These are phyloP conservation scores for Breynia disticha DNA, from an alignment of 441 rosid species.

Conservation along the genomic window DNA sequence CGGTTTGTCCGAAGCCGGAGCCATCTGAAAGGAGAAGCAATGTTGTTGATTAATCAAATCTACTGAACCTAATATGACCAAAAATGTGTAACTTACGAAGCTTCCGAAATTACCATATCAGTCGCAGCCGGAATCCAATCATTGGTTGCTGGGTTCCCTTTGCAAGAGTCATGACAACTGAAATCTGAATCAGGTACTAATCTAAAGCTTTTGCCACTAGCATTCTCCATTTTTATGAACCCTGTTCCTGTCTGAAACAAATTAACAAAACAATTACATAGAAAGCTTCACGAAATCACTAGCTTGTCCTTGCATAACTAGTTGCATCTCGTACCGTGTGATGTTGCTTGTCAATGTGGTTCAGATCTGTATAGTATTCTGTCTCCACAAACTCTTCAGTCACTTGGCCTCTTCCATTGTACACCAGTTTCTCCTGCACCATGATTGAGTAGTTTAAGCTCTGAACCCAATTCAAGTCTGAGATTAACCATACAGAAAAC, in stretches of 20 bases:
- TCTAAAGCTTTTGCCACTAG: constrained; percentile 22
- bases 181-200: constrained; percentile 21
- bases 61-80: too few species aligned
- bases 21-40: constrained; percentile 23
- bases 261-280: neutral
- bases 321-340: constrained; percentile 35
- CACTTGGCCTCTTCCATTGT: constrained; percentile 21
- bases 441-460: neutral
- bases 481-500: too few species aligned
- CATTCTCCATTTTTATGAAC: constrained; percentile 37
- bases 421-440: constrained; percentile 28
- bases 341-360: constrained; percentile 47
- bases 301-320: too few species aligned
- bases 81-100: too few species aligned
- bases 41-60: too few species aligned
- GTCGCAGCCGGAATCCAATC: constrained; percentile 51
- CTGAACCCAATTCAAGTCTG: too few species aligned
- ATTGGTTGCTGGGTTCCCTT: constrained; percentile 63
- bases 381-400: constrained; percentile 53
- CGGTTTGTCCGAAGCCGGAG: constrained; percentile 43
- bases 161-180: constrained; percentile 28
- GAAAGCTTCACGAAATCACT: too few species aligned
- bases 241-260: constrained; percentile 51
- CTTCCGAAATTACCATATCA: constrained; percentile 16
- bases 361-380: constrained; percentile 53